Evolutionary conservation across 768 basidiomycete genomes (phyloP), one percentile per base, ranked within the genome.

Genomic region (Kockovaella imperatae): DNA sequence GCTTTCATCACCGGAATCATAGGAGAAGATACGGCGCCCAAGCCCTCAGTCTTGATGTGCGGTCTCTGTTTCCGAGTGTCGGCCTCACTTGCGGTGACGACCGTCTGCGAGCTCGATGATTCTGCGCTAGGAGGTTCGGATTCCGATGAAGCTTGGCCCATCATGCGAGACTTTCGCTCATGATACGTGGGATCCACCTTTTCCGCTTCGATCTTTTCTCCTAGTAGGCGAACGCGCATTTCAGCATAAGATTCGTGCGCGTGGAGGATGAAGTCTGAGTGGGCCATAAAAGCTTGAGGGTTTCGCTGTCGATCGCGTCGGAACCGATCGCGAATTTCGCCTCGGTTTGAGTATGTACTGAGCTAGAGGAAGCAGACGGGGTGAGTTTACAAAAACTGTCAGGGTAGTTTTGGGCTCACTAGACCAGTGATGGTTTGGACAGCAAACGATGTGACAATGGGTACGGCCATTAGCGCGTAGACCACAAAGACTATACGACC

Each of bases 401-500:
- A 10, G 15, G n/a, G 25, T 1, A 20, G n/a, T n/a, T n/a, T n/a
- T n/a, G n/a, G 11, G 52, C 54, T 45, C 18, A 64, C 58, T 45
- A 69, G 34, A 52, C 63, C 59, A 17, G 65, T 60, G 35, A 69
- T 58, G 34, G 59, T 63, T 38, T 64, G 64, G 25, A 67, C 65
- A 5, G 67, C 69, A 44, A 72, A 69, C 3, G 64, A 67, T 25
- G 71, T 69, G 24, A 72, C 62, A 34, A 72, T 57, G 2, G 72
- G 72, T 21, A 73, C 70, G 29, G 72, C 67, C 47, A 66, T 54
- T 21, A 73, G 45, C 11, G 58, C 56, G 47, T 68, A 73, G 25
- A 68, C 42, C 25, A 71, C 60, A 53, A 68, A 71, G 28, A 71
- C 57, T n/a, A 71, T 57, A 35, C 53, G 52, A 3, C 64, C 60